These are phyloP conservation scores for Solanum chmielewskii DNA, from an alignment of 257 asterid species.

Conservation along the genomic window DNA sequence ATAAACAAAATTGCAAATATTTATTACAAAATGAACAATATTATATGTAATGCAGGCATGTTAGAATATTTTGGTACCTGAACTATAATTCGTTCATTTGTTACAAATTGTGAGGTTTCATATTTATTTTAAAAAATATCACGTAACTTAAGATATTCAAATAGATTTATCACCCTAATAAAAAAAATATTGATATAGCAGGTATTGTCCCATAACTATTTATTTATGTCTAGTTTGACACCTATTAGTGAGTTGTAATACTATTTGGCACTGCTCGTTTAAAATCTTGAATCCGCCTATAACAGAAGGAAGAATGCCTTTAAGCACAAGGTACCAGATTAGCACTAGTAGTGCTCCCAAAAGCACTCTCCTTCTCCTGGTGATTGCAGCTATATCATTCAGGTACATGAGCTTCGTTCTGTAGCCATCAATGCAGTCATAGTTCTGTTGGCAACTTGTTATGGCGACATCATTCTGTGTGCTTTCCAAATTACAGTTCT, in stretches of 20 bases:
- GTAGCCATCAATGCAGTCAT: constrained; percentile 2
- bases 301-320: background rate
- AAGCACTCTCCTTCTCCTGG: constrained; percentile 10
- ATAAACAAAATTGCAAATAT: no score
- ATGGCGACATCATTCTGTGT: background rate
- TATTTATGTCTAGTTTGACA: background rate
- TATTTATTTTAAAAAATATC: no score
- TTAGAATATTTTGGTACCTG: no score
- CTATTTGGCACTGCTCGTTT: no score
- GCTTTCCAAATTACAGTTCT: background rate
- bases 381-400: background rate
- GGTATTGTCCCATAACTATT: no score
- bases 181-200: no score
- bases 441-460: background rate
- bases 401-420: constrained; percentile 4
- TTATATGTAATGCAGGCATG: no score
- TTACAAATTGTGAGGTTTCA: no score
- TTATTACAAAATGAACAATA: no score
- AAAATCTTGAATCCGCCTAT: background rate
- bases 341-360: constrained; percentile 10
- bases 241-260: background rate
- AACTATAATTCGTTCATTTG: no score
- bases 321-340: constrained; percentile 28
- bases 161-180: no score
- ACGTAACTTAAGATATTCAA: no score